Evolutionary conservation across 1,139 yeast species (phyloP).

Genomic region (Suhomyces bolitotheri): DNA sequence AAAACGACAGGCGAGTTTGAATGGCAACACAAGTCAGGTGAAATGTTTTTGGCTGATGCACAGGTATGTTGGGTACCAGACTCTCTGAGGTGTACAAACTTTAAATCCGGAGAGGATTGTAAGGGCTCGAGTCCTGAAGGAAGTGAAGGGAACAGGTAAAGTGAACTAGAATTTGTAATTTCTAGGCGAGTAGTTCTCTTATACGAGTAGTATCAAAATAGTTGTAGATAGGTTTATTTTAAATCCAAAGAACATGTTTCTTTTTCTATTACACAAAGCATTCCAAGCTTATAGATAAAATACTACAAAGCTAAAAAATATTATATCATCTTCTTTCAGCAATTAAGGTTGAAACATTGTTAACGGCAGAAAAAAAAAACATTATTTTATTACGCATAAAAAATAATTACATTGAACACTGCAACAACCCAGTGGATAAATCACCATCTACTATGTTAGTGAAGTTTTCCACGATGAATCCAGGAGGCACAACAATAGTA

Average conservation of each 20-base stretch:
- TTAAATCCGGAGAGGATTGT: constrained; percentile 3
- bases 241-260: constrained; percentile 9
- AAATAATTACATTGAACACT: constrained; percentile 9
- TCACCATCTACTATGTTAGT: constrained; percentile 6
- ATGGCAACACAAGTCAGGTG: too few species aligned
- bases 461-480: constrained; percentile 10
- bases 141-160: too few species aligned
- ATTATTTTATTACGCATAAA: constrained; percentile 9
- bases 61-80: too few species aligned
- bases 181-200: constrained; percentile 1
- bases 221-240: constrained; percentile 9
- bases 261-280: constrained; percentile 10
- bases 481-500: too few species aligned
- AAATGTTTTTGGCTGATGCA: too few species aligned
- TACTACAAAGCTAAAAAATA: constrained; percentile 8
- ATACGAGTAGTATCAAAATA: constrained; percentile 9
- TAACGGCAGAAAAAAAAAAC: constrained; percentile 2
- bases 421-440: constrained; percentile 4
- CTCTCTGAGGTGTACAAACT: too few species aligned
- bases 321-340: constrained; percentile 6
- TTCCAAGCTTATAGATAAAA: constrained; percentile 7
- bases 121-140: too few species aligned
- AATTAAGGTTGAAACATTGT: constrained; percentile 7
- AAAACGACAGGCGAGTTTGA: too few species aligned
- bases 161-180: constrained; percentile 5